phyloP scores from a whole-genome alignment of 2,329 filamentous ascomycete species.

The Aspergillus sp. region DNA sequence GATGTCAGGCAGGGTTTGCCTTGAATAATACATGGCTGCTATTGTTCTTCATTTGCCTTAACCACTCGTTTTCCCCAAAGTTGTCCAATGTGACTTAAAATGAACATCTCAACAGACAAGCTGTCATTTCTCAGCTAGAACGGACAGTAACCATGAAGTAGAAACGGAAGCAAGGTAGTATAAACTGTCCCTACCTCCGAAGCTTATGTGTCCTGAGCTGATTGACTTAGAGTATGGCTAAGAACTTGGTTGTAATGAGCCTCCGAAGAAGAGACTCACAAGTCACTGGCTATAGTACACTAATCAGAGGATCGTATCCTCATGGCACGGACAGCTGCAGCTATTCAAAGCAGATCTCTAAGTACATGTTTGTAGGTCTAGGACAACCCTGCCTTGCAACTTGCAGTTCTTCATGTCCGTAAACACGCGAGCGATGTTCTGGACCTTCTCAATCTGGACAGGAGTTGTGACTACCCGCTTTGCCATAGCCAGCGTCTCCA shows the following conservation, averaged over 20 bases:
- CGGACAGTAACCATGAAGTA: too few relatives aligned
- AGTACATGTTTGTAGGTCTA: slow-evolving; percentile 32
- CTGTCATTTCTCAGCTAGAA: too few relatives aligned
- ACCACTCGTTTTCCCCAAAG: background rate
- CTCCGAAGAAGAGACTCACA: too few relatives aligned
- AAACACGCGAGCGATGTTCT: slow-evolving; percentile 44
- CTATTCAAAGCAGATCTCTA: background rate
- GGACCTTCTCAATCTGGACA: slow-evolving; percentile 44
- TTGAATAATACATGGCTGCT: too few relatives aligned
- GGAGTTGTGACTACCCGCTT: slow-evolving; percentile 47
- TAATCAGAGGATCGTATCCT: background rate
- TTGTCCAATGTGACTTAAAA: background rate
- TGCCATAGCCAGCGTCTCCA: slow-evolving; percentile 48
- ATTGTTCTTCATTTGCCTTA: background rate
- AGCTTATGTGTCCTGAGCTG: too few relatives aligned
- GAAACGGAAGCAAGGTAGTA: too few relatives aligned
- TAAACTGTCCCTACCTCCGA: too few relatives aligned
- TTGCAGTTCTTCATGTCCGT: slow-evolving; percentile 43
- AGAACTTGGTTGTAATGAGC: too few relatives aligned
- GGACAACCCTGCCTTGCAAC: slow-evolving; percentile 46
- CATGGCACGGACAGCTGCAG: background rate
- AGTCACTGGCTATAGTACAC: too few relatives aligned
- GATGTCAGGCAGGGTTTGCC: background rate
- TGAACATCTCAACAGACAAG: too few relatives aligned
- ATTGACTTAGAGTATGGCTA: too few relatives aligned